Base-by-base conservation (phyloP, 148 eudicot species). In the Agrostemma githago region DNA sequence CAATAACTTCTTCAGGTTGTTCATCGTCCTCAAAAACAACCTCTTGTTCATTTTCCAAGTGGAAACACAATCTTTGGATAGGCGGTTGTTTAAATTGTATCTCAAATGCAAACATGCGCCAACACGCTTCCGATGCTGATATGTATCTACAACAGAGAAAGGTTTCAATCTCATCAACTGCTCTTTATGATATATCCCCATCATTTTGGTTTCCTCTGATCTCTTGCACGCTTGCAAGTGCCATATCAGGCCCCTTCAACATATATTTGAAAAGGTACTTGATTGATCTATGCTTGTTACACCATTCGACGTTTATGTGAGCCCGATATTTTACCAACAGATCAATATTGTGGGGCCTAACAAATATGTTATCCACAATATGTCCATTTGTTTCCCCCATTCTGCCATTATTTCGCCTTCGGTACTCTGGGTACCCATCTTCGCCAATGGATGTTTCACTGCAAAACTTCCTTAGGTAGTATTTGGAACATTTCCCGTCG, bases 161-260 rank as follows among this genome's bases (percentile, higher is more conserved):
- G 0, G 16, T 60, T 3, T 61, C 70, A 9, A 74, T 74, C 38
- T 74, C 77, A 64, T 74, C 70, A 15, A 64, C 38, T 16, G 58
- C 3, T 11, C 19, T 46, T 1, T 2, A 39, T 2, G 59, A 1
- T 9, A 2, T 0, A 0, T 14, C 39, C 20, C 7, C 65, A 8
- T 39, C 68, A 1, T 2, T 43, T 3, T 43, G 46, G 3, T 3
- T 43, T 3, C 6, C 17, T 4, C 19, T 15, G 4, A 65, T 16
- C 39, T 39, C 34, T 54, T 56, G 38, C 3, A 66, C 60, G 12
- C n/a, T 65, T 64, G 77, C 64, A 38, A 74, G 77, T n/a, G 77
- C 77, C 77, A 74, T 66, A 19, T 2, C n/a, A n/a, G 70, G 69
- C 1, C 76, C 69, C 15, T 73, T 73, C 6, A 15, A 42, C 76